Conservation (phyloP, 2,329 filamentous ascomycete genomes). For the Aspergillus brunneoviolaceus region DNA sequence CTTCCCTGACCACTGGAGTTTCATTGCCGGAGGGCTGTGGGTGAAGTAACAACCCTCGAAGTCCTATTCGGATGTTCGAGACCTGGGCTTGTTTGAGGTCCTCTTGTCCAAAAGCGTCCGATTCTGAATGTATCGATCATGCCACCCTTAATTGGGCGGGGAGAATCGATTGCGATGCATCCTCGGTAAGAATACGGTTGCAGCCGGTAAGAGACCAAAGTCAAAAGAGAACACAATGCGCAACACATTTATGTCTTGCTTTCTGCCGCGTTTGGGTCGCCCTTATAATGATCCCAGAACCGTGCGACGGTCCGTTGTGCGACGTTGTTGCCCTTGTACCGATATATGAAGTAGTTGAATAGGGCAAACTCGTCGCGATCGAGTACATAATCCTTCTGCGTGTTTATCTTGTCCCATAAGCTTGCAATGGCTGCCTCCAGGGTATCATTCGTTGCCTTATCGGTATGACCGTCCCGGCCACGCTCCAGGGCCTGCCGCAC, state of each 20-base stretch:
- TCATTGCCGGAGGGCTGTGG: too few relatives aligned
- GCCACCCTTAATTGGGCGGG: background rate
- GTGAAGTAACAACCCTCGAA: too few relatives aligned
- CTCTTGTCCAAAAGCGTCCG: background rate
- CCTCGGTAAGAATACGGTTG: background rate
- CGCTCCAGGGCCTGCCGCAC: conserved; percentile 67
- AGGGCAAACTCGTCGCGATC: conserved; percentile 75
- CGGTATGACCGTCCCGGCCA: conserved; percentile 70
- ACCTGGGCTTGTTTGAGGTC: background rate
- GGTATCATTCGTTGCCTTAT: conserved; percentile 62
- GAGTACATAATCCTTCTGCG: conserved; percentile 71
- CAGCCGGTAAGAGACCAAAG: background rate
- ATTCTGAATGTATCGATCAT: background rate
- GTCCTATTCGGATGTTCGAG: too few relatives aligned
- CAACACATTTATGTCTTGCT: background rate
- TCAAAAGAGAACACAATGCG: background rate
- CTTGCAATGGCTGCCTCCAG: conserved; percentile 64
- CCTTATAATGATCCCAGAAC: background rate
- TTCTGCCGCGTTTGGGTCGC: background rate
- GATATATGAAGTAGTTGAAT: conserved; percentile 78
- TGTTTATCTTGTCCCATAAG: conserved; percentile 68
- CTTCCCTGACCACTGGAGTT: too few relatives aligned
- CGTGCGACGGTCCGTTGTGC: background rate
- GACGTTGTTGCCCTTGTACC: conserved; percentile 51
- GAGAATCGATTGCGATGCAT: background rate